Evolutionary conservation across 305 asterid species (phyloP).

Genomic region (Euphrasia arctica): DNA sequence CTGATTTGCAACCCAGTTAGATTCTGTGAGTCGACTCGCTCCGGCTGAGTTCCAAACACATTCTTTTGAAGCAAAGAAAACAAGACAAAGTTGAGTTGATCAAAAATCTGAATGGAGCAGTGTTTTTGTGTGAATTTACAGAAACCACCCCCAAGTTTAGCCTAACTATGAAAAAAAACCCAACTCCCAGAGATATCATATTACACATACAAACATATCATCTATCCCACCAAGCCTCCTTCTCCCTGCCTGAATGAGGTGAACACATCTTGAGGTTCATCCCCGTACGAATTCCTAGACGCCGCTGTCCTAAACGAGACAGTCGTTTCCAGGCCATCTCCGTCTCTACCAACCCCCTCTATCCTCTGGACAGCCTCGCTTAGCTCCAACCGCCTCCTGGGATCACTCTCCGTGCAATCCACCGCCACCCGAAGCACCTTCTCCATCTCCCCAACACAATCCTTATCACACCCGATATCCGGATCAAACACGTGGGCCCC

Average conservation of each 20-base stretch:
- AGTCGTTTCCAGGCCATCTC: neutral
- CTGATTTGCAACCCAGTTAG: neutral
- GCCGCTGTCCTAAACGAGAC: constrained; percentile 5
- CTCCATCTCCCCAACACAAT: constrained; percentile 35
- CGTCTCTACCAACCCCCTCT: constrained; percentile 52
- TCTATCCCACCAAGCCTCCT: constrained; percentile 1
- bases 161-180: neutral
- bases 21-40: too few species aligned
- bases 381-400: constrained; percentile 47
- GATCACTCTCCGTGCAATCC: constrained; percentile 56
- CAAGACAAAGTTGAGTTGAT: too few species aligned
- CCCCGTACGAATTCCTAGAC: constrained; percentile 26
- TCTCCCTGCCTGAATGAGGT: neutral
- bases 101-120: neutral
- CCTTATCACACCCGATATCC: constrained; percentile 23
- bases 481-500: constrained; percentile 51
- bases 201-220: neutral
- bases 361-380: constrained; percentile 54
- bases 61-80: too few species aligned
- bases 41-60: too few species aligned
- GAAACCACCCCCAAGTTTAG: neutral
- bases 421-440: constrained; percentile 51
- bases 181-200: neutral
- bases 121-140: neutral
- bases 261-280: neutral